Conservation (phyloP, 495 filamentous ascomycete genomes). For the Aspergillus ostianus region DNA sequence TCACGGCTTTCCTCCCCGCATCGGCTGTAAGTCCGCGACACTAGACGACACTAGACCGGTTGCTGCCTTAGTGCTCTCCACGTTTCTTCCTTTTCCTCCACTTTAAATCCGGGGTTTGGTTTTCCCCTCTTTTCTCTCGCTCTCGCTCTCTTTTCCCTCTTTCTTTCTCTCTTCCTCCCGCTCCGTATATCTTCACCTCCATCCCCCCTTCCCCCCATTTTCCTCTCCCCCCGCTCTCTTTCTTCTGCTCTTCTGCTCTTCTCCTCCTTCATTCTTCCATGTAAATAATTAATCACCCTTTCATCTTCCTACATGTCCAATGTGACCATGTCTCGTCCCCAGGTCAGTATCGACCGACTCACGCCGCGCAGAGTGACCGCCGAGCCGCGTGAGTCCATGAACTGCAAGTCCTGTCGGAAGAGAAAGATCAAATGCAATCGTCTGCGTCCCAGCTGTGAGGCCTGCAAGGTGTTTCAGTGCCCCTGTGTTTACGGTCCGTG, state of each 20-base stretch:
- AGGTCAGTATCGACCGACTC: constrained; percentile 82
- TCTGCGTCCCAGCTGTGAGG: constrained; percentile 77
- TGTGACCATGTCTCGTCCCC: constrained; percentile 63
- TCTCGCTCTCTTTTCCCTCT: constrained; percentile 15
- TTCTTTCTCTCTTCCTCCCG: not conserved
- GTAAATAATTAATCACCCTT: constrained; percentile 7
- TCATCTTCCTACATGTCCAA: constrained; percentile 10
- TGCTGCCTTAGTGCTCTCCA: constrained; percentile 21
- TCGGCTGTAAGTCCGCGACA: constrained; percentile 15
- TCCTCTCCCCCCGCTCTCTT: not conserved
- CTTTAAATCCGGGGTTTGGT: constrained; percentile 6
- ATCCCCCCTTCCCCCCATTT: not conserved
- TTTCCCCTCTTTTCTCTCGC: constrained; percentile 9
- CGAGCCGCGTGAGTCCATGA: constrained; percentile 86
- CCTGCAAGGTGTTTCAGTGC: constrained; percentile 84
- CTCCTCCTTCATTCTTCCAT: constrained; percentile 12
- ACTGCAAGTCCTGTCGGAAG: constrained; percentile 90
- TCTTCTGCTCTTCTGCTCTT: too few species aligned
- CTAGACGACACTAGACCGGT: not conserved
- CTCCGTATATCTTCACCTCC: constrained; percentile 6
- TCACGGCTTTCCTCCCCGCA: constrained; percentile 18
- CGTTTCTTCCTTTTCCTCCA: constrained; percentile 16
- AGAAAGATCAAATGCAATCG: constrained; percentile 95
- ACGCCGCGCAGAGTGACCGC: constrained; percentile 68
- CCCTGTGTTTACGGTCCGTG: constrained; percentile 81